phyloP scores from a whole-genome alignment of 192 early-diverging fungal species.

The Diversispora epigaea region DNA sequence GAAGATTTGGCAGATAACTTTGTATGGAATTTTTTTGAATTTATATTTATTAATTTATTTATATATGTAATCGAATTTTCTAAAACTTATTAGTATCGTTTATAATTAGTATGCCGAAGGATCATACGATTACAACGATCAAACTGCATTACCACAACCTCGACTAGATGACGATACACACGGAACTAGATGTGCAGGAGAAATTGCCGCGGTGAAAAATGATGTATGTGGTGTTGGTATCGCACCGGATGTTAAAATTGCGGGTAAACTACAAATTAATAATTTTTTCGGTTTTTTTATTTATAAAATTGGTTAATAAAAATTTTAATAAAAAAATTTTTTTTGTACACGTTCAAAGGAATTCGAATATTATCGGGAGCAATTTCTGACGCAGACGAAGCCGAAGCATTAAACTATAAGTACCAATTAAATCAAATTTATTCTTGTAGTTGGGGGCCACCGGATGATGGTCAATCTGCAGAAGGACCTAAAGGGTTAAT shows the following conservation, averaged over 20 bases:
- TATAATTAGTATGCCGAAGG: constrained; percentile 65
- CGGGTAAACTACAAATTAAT: constrained; percentile 52
- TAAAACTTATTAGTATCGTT: neutral
- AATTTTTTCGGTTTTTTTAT: neutral
- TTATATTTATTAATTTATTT: neutral
- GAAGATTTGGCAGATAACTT: constrained; percentile 86
- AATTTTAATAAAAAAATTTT: neutral
- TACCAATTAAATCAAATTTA: constrained; percentile 92
- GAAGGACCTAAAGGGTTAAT: constrained; percentile 83
- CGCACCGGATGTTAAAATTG: constrained; percentile 83
- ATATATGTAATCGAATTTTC: neutral
- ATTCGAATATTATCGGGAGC: constrained; percentile 86
- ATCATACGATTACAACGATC: constrained; percentile 95
- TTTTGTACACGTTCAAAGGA: constrained; percentile 39
- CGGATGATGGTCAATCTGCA: constrained; percentile 81
- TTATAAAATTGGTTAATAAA: neutral
- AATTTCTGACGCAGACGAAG: constrained; percentile 93
- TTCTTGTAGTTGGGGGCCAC: constrained; percentile 95
- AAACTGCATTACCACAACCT: constrained; percentile 72
- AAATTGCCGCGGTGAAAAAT: constrained; percentile 92
- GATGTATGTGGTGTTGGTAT: constrained; percentile 92
- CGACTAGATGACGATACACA: constrained; percentile 78
- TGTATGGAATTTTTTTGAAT: constrained; percentile 53
- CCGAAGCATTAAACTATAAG: constrained; percentile 83
- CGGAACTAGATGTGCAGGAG: constrained; percentile 96